Evolutionary conservation across 179 eudicot species (phyloP).

Genomic region (Silene noctiflora): DNA sequence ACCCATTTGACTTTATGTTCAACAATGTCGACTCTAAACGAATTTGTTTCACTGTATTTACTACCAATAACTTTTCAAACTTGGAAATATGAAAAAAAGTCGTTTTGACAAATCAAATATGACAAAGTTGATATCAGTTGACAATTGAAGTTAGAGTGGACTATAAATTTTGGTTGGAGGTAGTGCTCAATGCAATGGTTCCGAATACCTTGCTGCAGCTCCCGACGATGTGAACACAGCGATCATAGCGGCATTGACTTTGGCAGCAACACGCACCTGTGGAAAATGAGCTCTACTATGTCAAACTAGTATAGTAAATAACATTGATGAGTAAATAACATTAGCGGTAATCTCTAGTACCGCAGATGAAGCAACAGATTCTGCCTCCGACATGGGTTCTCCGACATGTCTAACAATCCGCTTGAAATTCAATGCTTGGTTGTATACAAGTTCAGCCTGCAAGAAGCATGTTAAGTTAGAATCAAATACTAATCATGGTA

Average conservation of each 20-base stretch:
- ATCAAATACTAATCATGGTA: too few species aligned
- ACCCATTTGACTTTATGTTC: neutral
- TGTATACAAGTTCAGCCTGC: constrained; percentile 85
- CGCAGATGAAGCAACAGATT: constrained; percentile 94
- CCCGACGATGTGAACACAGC: constrained; percentile 63
- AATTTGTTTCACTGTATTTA: neutral
- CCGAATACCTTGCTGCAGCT: constrained; percentile 49
- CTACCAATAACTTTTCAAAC: neutral
- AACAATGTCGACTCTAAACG: too few species aligned
- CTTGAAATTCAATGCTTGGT: constrained; percentile 68
- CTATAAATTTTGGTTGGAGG: neutral
- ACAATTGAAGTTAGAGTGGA: neutral
- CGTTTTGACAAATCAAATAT: neutral
- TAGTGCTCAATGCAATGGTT: neutral
- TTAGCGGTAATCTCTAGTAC: constrained; percentile 31
- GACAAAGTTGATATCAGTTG: neutral
- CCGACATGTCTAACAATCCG: constrained; percentile 63
- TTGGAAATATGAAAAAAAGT: neutral
- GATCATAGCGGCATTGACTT: constrained; percentile 55
- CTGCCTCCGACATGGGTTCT: constrained; percentile 78
- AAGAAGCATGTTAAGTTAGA: constrained; percentile 11
- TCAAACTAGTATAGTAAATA: neutral
- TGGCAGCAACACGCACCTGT: constrained; percentile 52
- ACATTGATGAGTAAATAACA: neutral
- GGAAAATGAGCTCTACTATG: neutral